Base-by-base conservation (phyloP, 2,329 filamentous ascomycete species). In the Dothidotthia symphoricarpi region DNA sequence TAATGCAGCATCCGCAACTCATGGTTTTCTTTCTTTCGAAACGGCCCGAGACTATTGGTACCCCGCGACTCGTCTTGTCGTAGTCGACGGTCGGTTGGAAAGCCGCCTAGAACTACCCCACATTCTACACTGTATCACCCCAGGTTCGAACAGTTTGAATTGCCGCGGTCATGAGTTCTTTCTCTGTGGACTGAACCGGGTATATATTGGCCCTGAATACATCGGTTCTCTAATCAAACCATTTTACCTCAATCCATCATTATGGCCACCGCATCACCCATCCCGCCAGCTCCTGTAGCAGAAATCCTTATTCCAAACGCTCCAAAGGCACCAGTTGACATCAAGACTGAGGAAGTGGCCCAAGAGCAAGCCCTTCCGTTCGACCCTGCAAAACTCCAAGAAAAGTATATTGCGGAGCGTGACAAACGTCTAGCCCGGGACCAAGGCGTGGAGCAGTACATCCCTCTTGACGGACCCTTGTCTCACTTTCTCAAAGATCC, bases 401-500 rank as follows among this genome's bases (percentile, higher is more conserved):
- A 47, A 25, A 61, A 56, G 34, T 64, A 64, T 32, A 37, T 53
- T 11, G 46, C 43, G 5, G 59, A 63, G 42, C 48, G 57, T 16
- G 57, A 63, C 43, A 59, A 48, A 37, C 53, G 61, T 3, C 43
- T 64, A 3, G 43, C 52, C 7, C 34, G 55, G 16, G 41, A 45
- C 11, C 45, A 59, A 29, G 57, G 59, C 13, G 43, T 53, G 11
- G 53, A 61, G 26, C 59, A 64, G 41, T 64, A 62, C 28, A 52
- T 42, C 16, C 28, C 49, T 3, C 43, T 62, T 14, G 51, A 63
- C 36, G 57, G 58, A 3, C 34, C 48, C n/a, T 45, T 62, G 3
- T 37, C 45, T 5, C 45, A 48, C 19, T 60, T 55, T 29, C 31
- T 61, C 15, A 53, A 49, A 14, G 61, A 63, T 24, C 57, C 59